Base-by-base conservation (phyloP, 1,139 yeast genomes). In the Suhomyces taliae region DNA sequence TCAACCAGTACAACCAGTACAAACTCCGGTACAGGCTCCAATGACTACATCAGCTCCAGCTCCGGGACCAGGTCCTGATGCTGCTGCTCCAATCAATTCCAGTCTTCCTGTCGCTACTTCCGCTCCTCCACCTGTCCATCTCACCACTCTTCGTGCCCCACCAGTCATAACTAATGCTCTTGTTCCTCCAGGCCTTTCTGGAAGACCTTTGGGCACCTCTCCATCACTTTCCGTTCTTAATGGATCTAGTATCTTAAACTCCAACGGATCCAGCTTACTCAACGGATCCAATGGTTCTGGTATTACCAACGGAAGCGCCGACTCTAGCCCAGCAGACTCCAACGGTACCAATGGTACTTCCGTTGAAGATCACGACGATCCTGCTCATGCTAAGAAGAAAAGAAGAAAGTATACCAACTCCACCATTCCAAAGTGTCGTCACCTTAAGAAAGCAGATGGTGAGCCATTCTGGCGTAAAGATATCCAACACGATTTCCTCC, bases 401-500 rank as follows among this genome's bases (percentile, higher is more conserved):
- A 48, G 47, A 33, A 50, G 53, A 40, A 54, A 53, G 47, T 47
- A 52, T 41, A 51, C 48, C 37, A 51, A 46, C 42, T 39, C 43
- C n/a, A 43, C 52, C 36, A 38, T 49, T 7, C 50, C 58, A 43
- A 53, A 54, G 43, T 51, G 53, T 34, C 75, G 87, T 41, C 96
- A 88, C 62, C 70, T 93, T 57, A 93, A 91, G 65, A 91, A 91
- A 61, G 77, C 83, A 14, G 98, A 93, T 60, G 97, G 98, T 5
- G 96, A 88, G 58, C 96, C 96, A 14, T 82, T 91, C 52, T 87
- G 95, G 87, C 76, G 98, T 43, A 79, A 72, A 50, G 98, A 93
- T 59, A 85, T 93, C 48, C 97, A 91, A 62, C 88, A 85, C 63
- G 93, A 87, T 56, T 88, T 91, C 57, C 69, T 93, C 47, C 72